Percentiles rank a stretch among this genome's conserved stretches.
These are phyloP conservation scores for Adansonia rubrostipa DNA, from an alignment of 441 rosid species.

Conservation along the genomic window DNA sequence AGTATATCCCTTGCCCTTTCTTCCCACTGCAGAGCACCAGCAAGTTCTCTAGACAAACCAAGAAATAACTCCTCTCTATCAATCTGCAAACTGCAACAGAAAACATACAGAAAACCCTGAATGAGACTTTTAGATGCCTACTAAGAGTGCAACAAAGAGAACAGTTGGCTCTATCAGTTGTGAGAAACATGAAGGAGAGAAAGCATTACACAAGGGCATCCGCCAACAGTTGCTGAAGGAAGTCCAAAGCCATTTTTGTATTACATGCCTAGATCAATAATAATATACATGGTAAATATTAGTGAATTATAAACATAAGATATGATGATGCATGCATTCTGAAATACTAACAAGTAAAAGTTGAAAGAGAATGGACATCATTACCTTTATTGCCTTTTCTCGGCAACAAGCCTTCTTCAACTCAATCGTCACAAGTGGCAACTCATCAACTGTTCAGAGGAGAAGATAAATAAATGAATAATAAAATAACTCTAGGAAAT, in stretches of 20 bases:
- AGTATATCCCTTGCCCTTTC: conserved; percentile 65
- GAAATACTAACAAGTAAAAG: conserved; percentile 16
- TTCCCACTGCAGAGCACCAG: conserved; percentile 72
- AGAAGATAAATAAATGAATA: conserved; percentile 22
- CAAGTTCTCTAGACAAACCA: conserved; percentile 56
- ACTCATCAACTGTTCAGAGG: conserved; percentile 61
- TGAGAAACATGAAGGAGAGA: conserved; percentile 28
- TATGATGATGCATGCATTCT: conserved; percentile 3
- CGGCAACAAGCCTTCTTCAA: conserved; percentile 86
- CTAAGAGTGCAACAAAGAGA: conserved; percentile 19
- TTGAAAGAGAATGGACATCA: conserved; percentile 20
- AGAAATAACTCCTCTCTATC: conserved; percentile 63
- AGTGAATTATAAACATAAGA: conserved; percentile 3
- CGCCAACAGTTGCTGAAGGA: conserved; percentile 57
- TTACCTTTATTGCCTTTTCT: conserved; percentile 74
- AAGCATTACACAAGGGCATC: conserved; percentile 68
- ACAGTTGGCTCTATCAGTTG: conserved; percentile 15
- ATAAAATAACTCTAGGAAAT: conserved; percentile 15
- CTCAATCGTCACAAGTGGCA: conserved; percentile 76
- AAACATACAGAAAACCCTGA: conserved; percentile 18
- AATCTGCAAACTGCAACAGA: conserved; percentile 65
- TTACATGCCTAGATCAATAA: conserved; percentile 52
- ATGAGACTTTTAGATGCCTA: conserved; percentile 15
- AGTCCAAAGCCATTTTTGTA: conserved; percentile 59
- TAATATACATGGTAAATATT: not conserved